Conservation (phyloP, 495 filamentous ascomycete species). For the Neurospora hispaniola region DNA sequence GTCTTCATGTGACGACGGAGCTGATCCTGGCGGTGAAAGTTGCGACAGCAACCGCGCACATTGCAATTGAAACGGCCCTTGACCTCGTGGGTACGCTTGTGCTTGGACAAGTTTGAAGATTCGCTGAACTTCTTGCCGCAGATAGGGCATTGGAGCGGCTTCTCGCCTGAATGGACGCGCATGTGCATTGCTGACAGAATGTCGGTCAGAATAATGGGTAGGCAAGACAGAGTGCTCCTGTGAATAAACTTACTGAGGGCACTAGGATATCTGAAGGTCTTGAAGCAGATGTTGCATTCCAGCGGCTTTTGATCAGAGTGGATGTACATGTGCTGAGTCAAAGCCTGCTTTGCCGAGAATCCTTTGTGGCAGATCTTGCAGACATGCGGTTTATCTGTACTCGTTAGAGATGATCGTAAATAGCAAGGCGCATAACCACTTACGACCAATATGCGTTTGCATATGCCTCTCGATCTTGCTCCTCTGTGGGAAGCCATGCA, state of each 20-base stretch:
- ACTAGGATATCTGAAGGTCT: slow-evolving; percentile 45
- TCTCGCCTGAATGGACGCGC: slow-evolving; percentile 42
- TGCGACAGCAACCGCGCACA: slow-evolving; percentile 35
- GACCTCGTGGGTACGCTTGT: slow-evolving; percentile 40
- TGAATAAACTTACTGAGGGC: slow-evolving; percentile 38
- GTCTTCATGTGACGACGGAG: slow-evolving; percentile 35
- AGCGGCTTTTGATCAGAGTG: slow-evolving; percentile 54
- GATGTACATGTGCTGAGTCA: slow-evolving; percentile 49
- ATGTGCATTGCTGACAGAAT: slow-evolving; percentile 40
- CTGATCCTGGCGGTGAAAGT: slow-evolving; percentile 48
- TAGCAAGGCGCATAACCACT: slow-evolving; percentile 17
- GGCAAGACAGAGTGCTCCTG: not conserved
- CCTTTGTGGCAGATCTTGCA: slow-evolving; percentile 43
- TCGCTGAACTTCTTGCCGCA: slow-evolving; percentile 43
- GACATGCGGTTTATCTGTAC: slow-evolving; percentile 44
- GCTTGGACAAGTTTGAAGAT: slow-evolving; percentile 47
- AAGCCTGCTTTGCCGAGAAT: slow-evolving; percentile 49
- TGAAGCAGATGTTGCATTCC: slow-evolving; percentile 42
- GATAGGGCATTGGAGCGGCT: slow-evolving; percentile 36
- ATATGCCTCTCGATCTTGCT: slow-evolving; percentile 55
- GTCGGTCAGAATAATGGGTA: not conserved
- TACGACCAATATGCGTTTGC: slow-evolving; percentile 52
- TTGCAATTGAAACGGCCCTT: slow-evolving; percentile 38
- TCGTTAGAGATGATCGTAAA: not conserved
- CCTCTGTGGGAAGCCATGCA: slow-evolving; percentile 40